Conservation (phyloP, 345 rosid genomes). For the Nephelium lappaceum region DNA sequence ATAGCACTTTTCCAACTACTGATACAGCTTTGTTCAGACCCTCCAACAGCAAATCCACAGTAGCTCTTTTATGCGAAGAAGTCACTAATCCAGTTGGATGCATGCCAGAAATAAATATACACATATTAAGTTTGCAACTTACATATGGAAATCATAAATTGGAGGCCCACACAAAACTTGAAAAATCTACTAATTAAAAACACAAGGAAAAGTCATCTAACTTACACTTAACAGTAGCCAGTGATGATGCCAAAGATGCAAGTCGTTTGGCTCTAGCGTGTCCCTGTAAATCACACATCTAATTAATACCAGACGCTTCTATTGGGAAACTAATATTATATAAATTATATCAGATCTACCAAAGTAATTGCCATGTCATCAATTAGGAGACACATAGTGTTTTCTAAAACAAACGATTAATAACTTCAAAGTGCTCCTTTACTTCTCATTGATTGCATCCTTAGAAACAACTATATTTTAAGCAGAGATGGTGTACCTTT, state of each 20-base stretch:
- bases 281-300: conserved; percentile 40
- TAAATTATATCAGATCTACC: neutral
- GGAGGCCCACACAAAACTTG: neutral
- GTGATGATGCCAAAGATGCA: conserved; percentile 46
- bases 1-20: conserved; percentile 58
- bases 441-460: conserved; percentile 2
- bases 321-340: conserved; percentile 7
- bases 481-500: neutral
- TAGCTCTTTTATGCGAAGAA: conserved; percentile 43
- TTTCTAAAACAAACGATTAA: neutral
- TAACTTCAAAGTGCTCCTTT: neutral
- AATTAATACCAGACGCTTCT: conserved; percentile 19
- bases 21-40: conserved; percentile 70
- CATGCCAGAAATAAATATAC: conserved; percentile 10
- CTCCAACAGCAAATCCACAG: conserved; percentile 50
- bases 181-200: neutral
- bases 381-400: neutral
- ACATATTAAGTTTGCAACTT: conserved; percentile 6
- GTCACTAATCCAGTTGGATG: conserved; percentile 36
- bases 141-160: neutral
- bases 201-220: conserved; percentile 14
- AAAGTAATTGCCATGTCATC: neutral
- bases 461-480: neutral
- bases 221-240: conserved; percentile 52
- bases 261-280: conserved; percentile 50